Evolutionary conservation across 345 rosid genomes (phyloP), one percentile per base, ranked within the genome.

Genomic region (Viola odorata): DNA sequence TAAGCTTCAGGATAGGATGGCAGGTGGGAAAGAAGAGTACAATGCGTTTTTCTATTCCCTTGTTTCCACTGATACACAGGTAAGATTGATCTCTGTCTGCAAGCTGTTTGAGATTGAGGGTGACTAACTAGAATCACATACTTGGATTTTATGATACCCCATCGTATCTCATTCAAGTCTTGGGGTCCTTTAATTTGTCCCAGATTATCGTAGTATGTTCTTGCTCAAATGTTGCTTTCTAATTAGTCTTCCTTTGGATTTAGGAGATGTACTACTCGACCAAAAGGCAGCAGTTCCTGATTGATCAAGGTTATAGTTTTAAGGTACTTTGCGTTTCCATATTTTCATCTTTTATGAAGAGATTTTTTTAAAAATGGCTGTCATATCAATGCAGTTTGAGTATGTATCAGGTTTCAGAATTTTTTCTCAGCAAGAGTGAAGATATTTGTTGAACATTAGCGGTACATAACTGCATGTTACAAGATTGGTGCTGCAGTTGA

Each of bases 11-110:
- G 99, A 94, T 78, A 85, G 99, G 77, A 81, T 86, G 92, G 95
- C 97, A 10, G 97, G 99, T 66, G 97, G 99, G 45, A 90, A 86
- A 82, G 99, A 90, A 81, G 97, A 94, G 69, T 94, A 90, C 77
- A 90, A 90, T 68, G 96, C 99, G 14, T 94, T 90, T 73, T 94
- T 90, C 74, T 94, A 94, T 74, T 94, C 99, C 8, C 91, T 90
- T 66, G 99, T 90, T 53, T 94, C 97, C 37, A 94, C 92, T 16
- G 96, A 90, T 72, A 90, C 99, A 62, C 99, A 94, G 85, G 98
- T 87, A 63, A 17, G 56, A 40, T 40, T 47, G 13, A 37, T 57
- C 37, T 54, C 8, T 17, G 55, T 40, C 8, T 23, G 32, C 32
- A 23, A 23, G 32, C 32, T 23, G 32, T 23, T 23, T 23, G 32